A percentile compares a stretch with the other conserved stretches of the same genome.
Conservation (phyloP, 148 eudicot genomes). For the Chenopodium formosanum region DNA sequence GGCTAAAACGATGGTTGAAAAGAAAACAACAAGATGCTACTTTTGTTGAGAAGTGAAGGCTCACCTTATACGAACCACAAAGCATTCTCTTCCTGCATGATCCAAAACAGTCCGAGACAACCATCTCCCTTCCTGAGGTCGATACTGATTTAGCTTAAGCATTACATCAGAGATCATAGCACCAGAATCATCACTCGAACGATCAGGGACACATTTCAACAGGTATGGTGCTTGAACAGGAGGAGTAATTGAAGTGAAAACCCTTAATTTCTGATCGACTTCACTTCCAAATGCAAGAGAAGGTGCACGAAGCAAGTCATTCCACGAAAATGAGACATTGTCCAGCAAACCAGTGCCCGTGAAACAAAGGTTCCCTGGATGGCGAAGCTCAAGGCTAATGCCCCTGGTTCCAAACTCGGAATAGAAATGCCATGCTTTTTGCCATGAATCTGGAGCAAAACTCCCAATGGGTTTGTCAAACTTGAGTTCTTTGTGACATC, state of each 20-base stretch:
- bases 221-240: conserved; percentile 89
- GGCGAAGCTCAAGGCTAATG: conserved; percentile 54
- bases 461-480: conserved; percentile 44
- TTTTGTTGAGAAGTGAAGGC: background rate
- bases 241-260: conserved; percentile 72
- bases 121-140: conserved; percentile 96
- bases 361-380: conserved; percentile 55
- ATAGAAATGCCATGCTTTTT: conserved; percentile 62
- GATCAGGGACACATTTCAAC: conserved; percentile 85
- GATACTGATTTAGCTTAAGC: conserved; percentile 72
- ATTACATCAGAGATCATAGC: conserved; percentile 94
- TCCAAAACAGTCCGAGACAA: conserved; percentile 89
- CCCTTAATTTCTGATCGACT: conserved; percentile 47
- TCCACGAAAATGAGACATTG: conserved; percentile 59
- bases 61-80: conserved; percentile 83
- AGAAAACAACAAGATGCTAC: background rate
- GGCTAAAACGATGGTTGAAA: background rate
- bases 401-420: conserved; percentile 91
- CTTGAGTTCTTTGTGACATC: conserved; percentile 78
- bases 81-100: conserved; percentile 82
- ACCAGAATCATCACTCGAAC: conserved; percentile 91
- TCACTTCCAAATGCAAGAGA: conserved; percentile 60
- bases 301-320: conserved; percentile 71
- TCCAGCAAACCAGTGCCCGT: conserved; percentile 59
- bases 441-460: conserved; percentile 53